Percentiles rank a stretch among this genome's conserved stretches.
Conservation (phyloP, 2,329 filamentous ascomycete genomes). For the Aspergillus clavatus region DNA sequence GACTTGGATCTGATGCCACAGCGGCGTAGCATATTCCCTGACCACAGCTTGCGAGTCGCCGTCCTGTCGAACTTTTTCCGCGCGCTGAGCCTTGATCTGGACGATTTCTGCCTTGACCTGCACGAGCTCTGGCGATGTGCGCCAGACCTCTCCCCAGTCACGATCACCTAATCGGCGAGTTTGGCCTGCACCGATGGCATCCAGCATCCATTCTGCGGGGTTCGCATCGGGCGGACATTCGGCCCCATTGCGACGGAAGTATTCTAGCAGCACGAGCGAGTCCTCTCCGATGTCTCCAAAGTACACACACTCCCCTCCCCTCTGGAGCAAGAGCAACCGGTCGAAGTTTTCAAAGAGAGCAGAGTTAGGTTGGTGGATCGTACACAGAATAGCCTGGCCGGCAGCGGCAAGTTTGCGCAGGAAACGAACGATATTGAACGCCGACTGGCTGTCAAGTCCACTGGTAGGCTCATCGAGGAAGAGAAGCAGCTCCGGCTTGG, state of each 20-base stretch:
- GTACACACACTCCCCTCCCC: constrained; percentile 76
- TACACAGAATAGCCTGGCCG: constrained; percentile 84
- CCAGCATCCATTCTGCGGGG: constrained; percentile 52
- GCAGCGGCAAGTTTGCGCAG: constrained; percentile 61
- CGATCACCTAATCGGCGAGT: constrained; percentile 65
- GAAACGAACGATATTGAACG: constrained; percentile 60
- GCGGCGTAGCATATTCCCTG: constrained; percentile 76
- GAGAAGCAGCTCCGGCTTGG: constrained; percentile 56
- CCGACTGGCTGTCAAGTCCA: constrained; percentile 64
- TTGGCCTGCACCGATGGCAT: constrained; percentile 70
- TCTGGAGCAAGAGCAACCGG: constrained; percentile 70
- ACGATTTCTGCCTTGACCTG: constrained; percentile 62
- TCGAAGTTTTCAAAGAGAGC: constrained; percentile 86
- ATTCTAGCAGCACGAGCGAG: constrained; percentile 63
- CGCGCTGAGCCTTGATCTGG: constrained; percentile 60
- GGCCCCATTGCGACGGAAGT: constrained; percentile 63
- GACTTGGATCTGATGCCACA: constrained; percentile 71
- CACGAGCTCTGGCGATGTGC: constrained; percentile 64
- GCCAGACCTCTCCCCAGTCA: constrained; percentile 80
- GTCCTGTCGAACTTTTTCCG: constrained; percentile 40
- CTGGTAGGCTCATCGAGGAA: constrained; percentile 62
- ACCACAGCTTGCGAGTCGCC: constrained; percentile 48
- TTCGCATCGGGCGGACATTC: constrained; percentile 61
- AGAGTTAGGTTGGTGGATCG: constrained; percentile 85
- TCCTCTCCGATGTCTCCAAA: constrained; percentile 79